Conservation (phyloP, 352 stramenopile species). For the Globisporangium lucens region DNA sequence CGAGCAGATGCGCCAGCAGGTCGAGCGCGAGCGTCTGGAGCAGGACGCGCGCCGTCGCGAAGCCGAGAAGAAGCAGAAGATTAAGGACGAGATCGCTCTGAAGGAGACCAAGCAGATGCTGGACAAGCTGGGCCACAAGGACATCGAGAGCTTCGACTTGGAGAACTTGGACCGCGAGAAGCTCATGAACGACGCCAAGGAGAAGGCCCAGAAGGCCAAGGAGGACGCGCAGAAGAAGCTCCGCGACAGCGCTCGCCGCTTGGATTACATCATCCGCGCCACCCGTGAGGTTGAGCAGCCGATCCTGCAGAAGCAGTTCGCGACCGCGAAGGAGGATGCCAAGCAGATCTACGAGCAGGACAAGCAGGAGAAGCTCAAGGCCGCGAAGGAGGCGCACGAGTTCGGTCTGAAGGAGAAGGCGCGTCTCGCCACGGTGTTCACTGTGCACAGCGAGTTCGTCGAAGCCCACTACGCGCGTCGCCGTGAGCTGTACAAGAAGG, state of each 20-base stretch:
- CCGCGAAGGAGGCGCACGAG: slow-evolving; percentile 86
- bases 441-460: slow-evolving; percentile 74
- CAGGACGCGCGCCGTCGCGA: slow-evolving; percentile 85
- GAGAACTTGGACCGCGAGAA: slow-evolving; percentile 80
- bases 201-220: slow-evolving; percentile 94
- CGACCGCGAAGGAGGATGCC: slow-evolving; percentile 74
- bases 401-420: slow-evolving; percentile 87
- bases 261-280: slow-evolving; percentile 96
- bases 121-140: slow-evolving; percentile 72
- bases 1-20: slow-evolving; percentile 61
- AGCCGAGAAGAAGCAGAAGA: slow-evolving; percentile 94
- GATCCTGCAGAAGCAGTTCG: slow-evolving; percentile 83
- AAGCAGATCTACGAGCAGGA: slow-evolving; percentile 74
- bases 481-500: slow-evolving; percentile 87
- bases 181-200: slow-evolving; percentile 90
- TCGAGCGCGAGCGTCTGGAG: slow-evolving; percentile 76
- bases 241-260: slow-evolving; percentile 87
- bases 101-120: slow-evolving; percentile 87
- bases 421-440: slow-evolving; percentile 66
- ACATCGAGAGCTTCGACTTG: slow-evolving; percentile 66
- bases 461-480: slow-evolving; percentile 71
- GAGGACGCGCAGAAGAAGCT: slow-evolving; percentile 94
- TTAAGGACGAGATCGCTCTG: slow-evolving; percentile 93
- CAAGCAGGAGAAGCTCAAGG: slow-evolving; percentile 73
- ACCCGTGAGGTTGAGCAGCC: slow-evolving; percentile 95